Conservation (phyloP, 345 rosid species). For the Populus tremula region DNA sequence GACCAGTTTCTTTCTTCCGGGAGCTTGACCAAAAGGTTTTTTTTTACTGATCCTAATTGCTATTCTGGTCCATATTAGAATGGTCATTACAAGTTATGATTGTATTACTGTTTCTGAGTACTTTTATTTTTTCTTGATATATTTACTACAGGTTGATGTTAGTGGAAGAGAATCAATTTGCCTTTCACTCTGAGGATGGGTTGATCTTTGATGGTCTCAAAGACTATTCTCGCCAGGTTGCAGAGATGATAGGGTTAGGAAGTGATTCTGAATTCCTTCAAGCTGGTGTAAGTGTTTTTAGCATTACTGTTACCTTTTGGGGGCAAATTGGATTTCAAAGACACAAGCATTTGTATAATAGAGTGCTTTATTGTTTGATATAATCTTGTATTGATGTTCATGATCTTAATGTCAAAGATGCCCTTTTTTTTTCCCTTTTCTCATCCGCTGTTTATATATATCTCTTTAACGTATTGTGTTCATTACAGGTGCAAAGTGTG, state of each 20-base stretch:
- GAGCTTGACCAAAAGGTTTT: conserved; percentile 87
- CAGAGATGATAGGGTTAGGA: conserved; percentile 96
- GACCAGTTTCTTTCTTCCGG: conserved; percentile 99
- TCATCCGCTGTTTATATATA: background rate
- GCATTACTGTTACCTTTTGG: conserved; percentile 13
- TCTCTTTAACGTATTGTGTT: conserved; percentile 6
- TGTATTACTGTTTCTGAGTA: background rate
- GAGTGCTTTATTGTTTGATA: background rate
- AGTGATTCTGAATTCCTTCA: conserved; percentile 80
- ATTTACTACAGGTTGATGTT: conserved; percentile 68
- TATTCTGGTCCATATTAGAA: background rate
- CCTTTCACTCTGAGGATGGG: conserved; percentile 91
- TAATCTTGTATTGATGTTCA: background rate
- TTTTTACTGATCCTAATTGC: background rate
- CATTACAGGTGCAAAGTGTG: conserved; percentile 61
- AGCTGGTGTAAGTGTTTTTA: conserved; percentile 76
- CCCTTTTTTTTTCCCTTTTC: background rate
- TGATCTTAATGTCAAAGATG: background rate
- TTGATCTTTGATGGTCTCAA: conserved; percentile 84
- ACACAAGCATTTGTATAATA: background rate
- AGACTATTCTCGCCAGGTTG: conserved; percentile 91
- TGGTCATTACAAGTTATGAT: conserved; percentile 1
- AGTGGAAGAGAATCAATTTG: conserved; percentile 95
- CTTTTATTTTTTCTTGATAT: background rate
- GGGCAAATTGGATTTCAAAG: background rate